phyloP scores from a whole-genome alignment of 148 eudicot species.

The Chenopodium quinoa region DNA sequence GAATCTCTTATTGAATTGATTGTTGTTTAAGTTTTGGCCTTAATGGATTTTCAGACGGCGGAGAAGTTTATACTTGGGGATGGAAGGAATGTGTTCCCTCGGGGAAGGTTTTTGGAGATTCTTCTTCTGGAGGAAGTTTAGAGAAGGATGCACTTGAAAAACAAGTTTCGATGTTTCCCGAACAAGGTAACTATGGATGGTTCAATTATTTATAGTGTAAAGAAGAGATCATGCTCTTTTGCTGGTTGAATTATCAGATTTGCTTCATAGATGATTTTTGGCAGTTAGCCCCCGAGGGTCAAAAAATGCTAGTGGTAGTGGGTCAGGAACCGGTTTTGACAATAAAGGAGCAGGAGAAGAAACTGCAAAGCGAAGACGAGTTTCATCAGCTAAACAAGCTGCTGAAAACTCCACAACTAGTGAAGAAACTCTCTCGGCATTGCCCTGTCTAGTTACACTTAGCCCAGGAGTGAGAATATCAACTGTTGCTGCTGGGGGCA shows the following conservation, averaged over 20 bases:
- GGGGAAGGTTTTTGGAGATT: constrained; percentile 73
- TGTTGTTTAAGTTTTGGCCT: neutral
- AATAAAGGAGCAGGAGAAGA: constrained; percentile 66
- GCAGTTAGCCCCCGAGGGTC: constrained; percentile 78
- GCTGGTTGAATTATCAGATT: constrained; percentile 30
- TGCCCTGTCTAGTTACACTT: constrained; percentile 77
- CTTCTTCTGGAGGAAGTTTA: constrained; percentile 42
- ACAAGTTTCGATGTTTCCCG: constrained; percentile 40
- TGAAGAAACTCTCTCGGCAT: constrained; percentile 76
- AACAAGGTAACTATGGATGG: constrained; percentile 56
- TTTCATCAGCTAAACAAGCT: constrained; percentile 66
- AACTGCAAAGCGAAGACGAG: constrained; percentile 65
- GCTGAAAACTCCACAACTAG: constrained; percentile 62
- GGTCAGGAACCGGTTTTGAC: constrained; percentile 42
- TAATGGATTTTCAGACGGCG: constrained; percentile 41
- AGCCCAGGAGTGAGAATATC: constrained; percentile 78
- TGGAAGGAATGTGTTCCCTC: constrained; percentile 98
- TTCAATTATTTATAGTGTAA: constrained; percentile 7
- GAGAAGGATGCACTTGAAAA: constrained; percentile 58
- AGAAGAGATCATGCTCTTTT: constrained; percentile 10
- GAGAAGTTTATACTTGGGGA: constrained; percentile 95
- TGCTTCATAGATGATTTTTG: constrained; percentile 35
- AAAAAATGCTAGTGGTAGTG: constrained; percentile 56
- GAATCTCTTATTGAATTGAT: neutral
- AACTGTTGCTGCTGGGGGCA: constrained; percentile 95